A percentile compares a stretch with the other conserved stretches of the same genome.
These are phyloP conservation scores for Geranium incanum DNA, from an alignment of 441 rosid species.

Conservation along the genomic window DNA sequence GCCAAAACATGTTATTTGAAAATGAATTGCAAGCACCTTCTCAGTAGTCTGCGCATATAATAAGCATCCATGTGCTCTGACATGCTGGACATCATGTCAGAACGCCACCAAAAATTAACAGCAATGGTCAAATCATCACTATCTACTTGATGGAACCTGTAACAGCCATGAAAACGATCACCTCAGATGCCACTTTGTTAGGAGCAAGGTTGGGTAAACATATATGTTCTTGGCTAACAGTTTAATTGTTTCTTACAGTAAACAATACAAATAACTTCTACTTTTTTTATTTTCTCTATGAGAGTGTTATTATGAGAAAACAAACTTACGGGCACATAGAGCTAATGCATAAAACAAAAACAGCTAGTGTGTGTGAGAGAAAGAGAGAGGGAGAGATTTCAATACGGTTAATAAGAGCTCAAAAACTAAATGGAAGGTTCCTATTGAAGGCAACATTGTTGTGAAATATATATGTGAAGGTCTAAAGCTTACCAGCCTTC, in stretches of 20 bases:
- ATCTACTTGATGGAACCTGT: slow-evolving; percentile 87
- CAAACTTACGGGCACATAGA: neutral
- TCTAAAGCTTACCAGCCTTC: slow-evolving; percentile 81
- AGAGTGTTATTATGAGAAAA: neutral
- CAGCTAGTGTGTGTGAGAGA: neutral
- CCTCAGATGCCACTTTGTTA: slow-evolving; percentile 13
- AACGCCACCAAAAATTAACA: slow-evolving; percentile 90
- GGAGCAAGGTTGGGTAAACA: slow-evolving; percentile 10
- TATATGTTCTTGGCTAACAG: slow-evolving; percentile 7
- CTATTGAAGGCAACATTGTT: slow-evolving; percentile 3
- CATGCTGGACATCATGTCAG: slow-evolving; percentile 54
- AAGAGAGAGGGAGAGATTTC: neutral
- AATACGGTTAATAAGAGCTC: neutral
- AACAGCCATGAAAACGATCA: slow-evolving; percentile 26
- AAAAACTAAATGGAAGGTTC: slow-evolving; percentile 8
- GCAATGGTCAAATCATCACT: slow-evolving; percentile 73
- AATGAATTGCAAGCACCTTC: slow-evolving; percentile 41
- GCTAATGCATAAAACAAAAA: neutral
- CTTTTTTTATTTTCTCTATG: neutral
- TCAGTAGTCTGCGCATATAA: slow-evolving; percentile 67
- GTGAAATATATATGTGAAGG: slow-evolving; percentile 13
- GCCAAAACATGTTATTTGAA: slow-evolving; percentile 14
- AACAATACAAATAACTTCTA: neutral
- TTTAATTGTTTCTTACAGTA: neutral
- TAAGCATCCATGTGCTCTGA: slow-evolving; percentile 84